Base-by-base conservation (phyloP, 805 yeast genomes). In the Lipomyces yamadae region DNA sequence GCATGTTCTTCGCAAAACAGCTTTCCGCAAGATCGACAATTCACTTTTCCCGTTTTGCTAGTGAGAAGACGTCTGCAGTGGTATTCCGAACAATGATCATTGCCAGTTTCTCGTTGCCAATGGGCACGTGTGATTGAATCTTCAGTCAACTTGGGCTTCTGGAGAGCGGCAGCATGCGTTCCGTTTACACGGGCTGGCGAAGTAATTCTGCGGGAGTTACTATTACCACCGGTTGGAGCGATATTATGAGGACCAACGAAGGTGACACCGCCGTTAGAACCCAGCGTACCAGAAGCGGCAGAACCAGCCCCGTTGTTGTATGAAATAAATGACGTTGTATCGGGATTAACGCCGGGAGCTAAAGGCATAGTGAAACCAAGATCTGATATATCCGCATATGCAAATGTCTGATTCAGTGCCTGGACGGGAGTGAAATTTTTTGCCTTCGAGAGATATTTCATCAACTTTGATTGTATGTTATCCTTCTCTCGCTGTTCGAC, bases 21-120 rank as follows among this genome's bases (percentile, higher is more conserved):
- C 33, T 80, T 74, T 0, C 97, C 97, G 78, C 97, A 92, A 70
- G 84, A 84, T 32, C 94, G 78, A 76, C 97, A 91, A 75, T 91
- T 88, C 4, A 85, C 85, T 1, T 82, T 76, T 0, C 90, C 91
- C 70, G 82, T 84, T 65, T 85, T 83, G 34, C 84, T 78, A 60
- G 78, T 82, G 50, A 89, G 77, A 3, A 67, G 71, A 61, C 78
- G 82, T 7, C 71, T 63, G 72, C 92, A 88, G 0, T 72, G 71
- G 0, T 68, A 66, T 35, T 75, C 73, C 0, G 81, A 72, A 69
- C 92, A 88, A 0, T 53, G 60, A 53, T 80, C 84, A 30, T 78
- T 70, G 0, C 81, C 80, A 0, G 79, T 62, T 5, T 86, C 86
- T 54, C 79, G 83, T 70, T 80, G 81, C 92, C 89, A 92, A 74